A percentile compares a stretch with the other conserved stretches of the same genome.
Conservation (phyloP, 345 rosid species). For the Hevea brasiliensis region DNA sequence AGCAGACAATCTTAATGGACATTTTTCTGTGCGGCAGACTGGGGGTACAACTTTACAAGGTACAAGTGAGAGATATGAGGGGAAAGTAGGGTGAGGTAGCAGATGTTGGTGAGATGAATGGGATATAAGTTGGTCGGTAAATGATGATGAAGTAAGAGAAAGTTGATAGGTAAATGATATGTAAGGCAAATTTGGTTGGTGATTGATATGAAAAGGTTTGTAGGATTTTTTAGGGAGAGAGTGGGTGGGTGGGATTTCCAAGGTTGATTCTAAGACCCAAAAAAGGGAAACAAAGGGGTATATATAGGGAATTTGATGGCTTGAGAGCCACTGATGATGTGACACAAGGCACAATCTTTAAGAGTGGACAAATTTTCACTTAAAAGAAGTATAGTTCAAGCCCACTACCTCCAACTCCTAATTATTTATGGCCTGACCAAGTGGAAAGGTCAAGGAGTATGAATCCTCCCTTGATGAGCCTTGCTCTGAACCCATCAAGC, state of each 20-base stretch:
- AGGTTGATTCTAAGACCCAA: neutral
- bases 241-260: neutral
- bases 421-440: neutral
- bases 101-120: too few relatives aligned
- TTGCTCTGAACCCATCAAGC: neutral
- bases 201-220: neutral
- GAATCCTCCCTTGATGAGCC: neutral
- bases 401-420: neutral
- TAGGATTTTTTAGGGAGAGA: neutral
- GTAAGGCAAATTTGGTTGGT: neutral
- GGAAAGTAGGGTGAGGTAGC: neutral
- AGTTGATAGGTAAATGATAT: too few relatives aligned
- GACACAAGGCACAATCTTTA: neutral
- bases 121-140: too few relatives aligned
- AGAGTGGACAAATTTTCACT: neutral
- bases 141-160: neutral
- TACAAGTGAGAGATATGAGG: neutral
- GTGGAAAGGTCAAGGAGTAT: neutral
- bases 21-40: neutral
- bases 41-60: neutral
- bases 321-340: neutral
- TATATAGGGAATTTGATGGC: neutral
- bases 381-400: neutral
- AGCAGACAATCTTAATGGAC: neutral
- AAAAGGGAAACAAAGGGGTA: neutral